Evolutionary conservation across 129 eudicot species (phyloP), one percentile per base, ranked within the genome.

Genomic region (Centrapalus pauciflorus): DNA sequence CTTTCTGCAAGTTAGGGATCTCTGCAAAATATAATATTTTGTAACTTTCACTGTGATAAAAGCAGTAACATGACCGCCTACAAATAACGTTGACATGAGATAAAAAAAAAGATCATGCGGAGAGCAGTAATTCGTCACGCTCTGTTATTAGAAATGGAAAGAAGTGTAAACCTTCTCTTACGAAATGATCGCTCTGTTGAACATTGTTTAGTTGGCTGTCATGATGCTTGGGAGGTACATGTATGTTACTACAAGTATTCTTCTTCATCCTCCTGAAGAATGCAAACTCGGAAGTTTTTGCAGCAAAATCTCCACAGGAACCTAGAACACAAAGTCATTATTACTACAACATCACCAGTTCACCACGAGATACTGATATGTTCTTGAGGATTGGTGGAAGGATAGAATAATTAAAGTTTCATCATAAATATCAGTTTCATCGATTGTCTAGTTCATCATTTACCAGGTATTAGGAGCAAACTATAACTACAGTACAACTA

Each of bases 281-380:
- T 24, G 96, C 87, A 71, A 63, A 89, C 73, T 89, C 96, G 0
- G 96, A 83, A 40, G 96, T 89, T 64, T 89, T 89, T 26, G 96
- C 82, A 29, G 69, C 74, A 75, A 62, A 66, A 61, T 75, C 89
- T 82, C 79, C 92, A 69, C 17, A 50, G 21, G 23, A 57, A 41
- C 73, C 61, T 55, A 32, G 16, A 62, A 16, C 65, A 57, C 27
- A n/a, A 32, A 37, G 11, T 23, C 10, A 4, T 59, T 41, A n/a
- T n/a, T n/a, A n/a, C n/a, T n/a, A 27, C 29, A 46, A 27, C 46
- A 46, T 75, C 67, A 57, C 21, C 30, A n/a, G n/a, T n/a, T n/a
- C n/a, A 59, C 50, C 48, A 19, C n/a, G n/a, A 56, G 5, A 40
- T 16, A 29, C 34, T 0, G 29, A 33, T 24, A 33, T 19, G 37